Base-by-base conservation (phyloP, 441 rosid species). In the Gossypium gossypioides region DNA sequence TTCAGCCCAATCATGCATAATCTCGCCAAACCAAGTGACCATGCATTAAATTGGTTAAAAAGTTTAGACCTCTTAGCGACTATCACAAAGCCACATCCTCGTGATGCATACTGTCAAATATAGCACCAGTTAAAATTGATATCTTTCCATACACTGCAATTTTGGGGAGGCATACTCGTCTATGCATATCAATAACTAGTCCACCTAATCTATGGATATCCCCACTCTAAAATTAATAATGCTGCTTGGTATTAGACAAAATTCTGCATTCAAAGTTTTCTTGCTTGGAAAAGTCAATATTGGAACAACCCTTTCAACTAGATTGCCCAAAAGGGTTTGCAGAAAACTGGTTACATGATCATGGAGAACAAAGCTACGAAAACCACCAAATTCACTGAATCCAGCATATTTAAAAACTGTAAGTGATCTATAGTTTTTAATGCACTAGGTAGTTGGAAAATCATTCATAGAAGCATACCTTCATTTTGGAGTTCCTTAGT, bases 401-500 rank as follows among this genome's bases (percentile, higher is more conserved):
- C 27, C 9, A 42, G 51, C 52, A 64, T 19, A 21, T 12, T 2
- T 21, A 37, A 18, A 44, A 42, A 66, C n/a, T 48, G 56, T 13
- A 65, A 63, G 55, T n/a, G 42, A 42, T 56, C 48, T 57, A 9
- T 22, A 42, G 44, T 15, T 70, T 37, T 55, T 15, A 54, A 69
- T 7, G 12, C 13, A 71, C 10, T 76, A 21, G 19, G 48, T 12
- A 67, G 22, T 4, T 13, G 8, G 63, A 60, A 37, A 54, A 34
- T 62, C 65, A 48, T 54, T 68, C 7, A 68, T 12, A 64, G 3
- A 54, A 57, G 5, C 67, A 69, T 79, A 82, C 88, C 88, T 81
- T 79, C 78, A 55, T 15, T 75, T 25, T 68, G 80, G 57, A 84
- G 84, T 64, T 65, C 81, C 71, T 57, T 29, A 42, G 74, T 16